Percentiles rank a stretch among this genome's conserved stretches.
These are phyloP conservation scores for Pueraria montana DNA, from an alignment of 306 rosid species.

Conservation along the genomic window DNA sequence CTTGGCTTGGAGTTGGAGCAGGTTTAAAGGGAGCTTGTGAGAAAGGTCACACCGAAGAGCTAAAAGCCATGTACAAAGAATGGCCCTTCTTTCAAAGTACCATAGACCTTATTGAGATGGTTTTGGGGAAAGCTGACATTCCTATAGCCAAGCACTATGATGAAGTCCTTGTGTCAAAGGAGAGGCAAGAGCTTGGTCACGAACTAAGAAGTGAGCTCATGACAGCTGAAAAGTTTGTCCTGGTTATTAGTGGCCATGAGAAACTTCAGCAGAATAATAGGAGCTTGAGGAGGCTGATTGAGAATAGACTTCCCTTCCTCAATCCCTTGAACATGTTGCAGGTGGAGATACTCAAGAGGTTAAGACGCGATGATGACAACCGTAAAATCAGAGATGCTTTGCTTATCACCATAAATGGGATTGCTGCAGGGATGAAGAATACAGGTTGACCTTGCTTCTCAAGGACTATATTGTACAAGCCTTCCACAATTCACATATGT, in stretches of 20 bases:
- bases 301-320: constrained; percentile 89
- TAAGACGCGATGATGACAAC: constrained; percentile 81
- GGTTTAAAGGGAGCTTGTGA: constrained; percentile 86
- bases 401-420: constrained; percentile 93
- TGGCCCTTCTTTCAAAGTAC: constrained; percentile 96
- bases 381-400: constrained; percentile 83
- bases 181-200: constrained; percentile 72
- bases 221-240: constrained; percentile 71
- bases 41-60: constrained; percentile 81
- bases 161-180: constrained; percentile 83
- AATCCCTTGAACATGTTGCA: constrained; percentile 94
- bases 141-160: constrained; percentile 95
- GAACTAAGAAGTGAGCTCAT: constrained; percentile 72
- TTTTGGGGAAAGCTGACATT: constrained; percentile 88
- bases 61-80: constrained; percentile 84
- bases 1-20: constrained; percentile 98
- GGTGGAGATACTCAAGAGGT: constrained; percentile 90
- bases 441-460: constrained; percentile 70
- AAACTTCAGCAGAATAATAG: constrained; percentile 80
- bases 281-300: constrained; percentile 91
- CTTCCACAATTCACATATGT: constrained; percentile 4
- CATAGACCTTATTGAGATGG: constrained; percentile 95
- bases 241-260: constrained; percentile 85
- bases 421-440: constrained; percentile 98
- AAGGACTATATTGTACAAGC: constrained; percentile 37